Evolutionary conservation across 1,284 basidiomycete species (phyloP).

Genomic region (Cutaneotrichosporon curvatum): DNA sequence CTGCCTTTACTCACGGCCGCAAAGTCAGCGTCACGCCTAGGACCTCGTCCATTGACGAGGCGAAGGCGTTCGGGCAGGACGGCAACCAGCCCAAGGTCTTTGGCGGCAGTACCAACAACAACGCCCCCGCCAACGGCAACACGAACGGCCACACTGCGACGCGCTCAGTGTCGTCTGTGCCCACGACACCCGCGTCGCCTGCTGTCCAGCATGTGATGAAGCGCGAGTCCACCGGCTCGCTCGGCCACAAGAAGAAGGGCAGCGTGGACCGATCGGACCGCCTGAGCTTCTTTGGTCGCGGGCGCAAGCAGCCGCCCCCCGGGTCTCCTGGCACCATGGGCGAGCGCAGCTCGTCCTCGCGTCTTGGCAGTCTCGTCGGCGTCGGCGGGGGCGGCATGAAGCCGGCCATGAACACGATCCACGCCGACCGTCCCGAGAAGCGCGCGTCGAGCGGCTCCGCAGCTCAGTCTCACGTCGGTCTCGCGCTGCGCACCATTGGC

Average conservation of each 20-base stretch:
- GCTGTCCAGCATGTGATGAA: conserved; percentile 21
- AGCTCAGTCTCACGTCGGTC: conserved; percentile 10
- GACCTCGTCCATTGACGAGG: conserved; percentile 20
- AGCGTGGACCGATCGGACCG: conserved; percentile 45
- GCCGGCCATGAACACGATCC: conserved; percentile 11
- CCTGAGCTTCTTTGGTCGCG: conserved; percentile 63
- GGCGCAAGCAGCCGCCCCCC: conserved; percentile 70
- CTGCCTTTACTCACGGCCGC: conserved; percentile 18
- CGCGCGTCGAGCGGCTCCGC: conserved; percentile 21
- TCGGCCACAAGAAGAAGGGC: conserved; percentile 42
- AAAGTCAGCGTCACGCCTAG: conserved; percentile 30
- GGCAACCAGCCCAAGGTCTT: no score
- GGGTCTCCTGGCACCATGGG: conserved; percentile 10
- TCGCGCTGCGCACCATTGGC: conserved; percentile 78
- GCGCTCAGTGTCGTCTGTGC: conserved; percentile 6
- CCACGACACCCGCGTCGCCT: conserved; percentile 3
- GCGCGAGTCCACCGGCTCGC: conserved; percentile 38
- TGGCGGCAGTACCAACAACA: neutral
- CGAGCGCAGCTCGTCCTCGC: conserved; percentile 19
- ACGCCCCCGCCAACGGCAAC: neutral
- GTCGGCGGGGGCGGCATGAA: conserved; percentile 10
- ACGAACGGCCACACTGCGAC: neutral
- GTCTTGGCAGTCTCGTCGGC: conserved; percentile 9
- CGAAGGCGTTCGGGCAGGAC: conserved; percentile 1
- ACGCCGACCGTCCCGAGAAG: conserved; percentile 30